phyloP scores from a whole-genome alignment of 2,329 filamentous ascomycete species.

The Ilyonectria robusta region DNA sequence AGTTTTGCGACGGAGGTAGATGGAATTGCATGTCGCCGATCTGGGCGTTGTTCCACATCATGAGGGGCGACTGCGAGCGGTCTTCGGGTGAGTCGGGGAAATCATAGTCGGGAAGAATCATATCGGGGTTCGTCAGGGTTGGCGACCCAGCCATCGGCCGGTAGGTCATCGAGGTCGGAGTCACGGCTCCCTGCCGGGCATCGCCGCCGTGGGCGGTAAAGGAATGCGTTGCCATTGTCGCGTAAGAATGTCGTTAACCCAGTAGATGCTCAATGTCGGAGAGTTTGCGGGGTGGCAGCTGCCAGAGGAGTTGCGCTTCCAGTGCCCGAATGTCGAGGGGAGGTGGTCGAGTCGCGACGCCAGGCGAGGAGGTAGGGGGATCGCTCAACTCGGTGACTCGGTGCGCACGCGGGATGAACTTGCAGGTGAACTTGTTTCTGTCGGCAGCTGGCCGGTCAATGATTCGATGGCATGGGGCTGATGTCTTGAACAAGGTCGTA shows the following conservation, averaged over 20 bases:
- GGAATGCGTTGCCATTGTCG: conserved; percentile 52
- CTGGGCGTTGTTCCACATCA: conserved; percentile 66
- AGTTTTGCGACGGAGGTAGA: conserved; percentile 54
- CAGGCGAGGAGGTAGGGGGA: conserved; percentile 19
- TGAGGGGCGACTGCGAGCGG: conserved; percentile 65
- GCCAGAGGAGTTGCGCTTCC: conserved; percentile 17
- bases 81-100: conserved; percentile 68
- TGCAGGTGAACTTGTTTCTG: conserved; percentile 24
- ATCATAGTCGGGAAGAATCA: conserved; percentile 88
- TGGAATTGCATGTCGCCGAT: conserved; percentile 57
- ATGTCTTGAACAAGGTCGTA: conserved; percentile 32
- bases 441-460: conserved; percentile 29
- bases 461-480: conserved; percentile 38
- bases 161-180: conserved; percentile 54
- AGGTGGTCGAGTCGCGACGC: conserved; percentile 31
- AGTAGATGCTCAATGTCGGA: conserved; percentile 6
- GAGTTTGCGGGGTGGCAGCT: conserved; percentile 6
- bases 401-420: conserved; percentile 31
- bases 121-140: conserved; percentile 92
- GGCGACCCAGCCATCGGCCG: conserved; percentile 78
- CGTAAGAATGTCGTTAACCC: conserved; percentile 4
- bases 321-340: conserved; percentile 24
- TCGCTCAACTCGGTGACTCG: conserved; percentile 34
- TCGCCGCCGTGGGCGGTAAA: conserved; percentile 46
- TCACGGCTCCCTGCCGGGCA: conserved; percentile 48